Evolutionary conservation across 1,139 yeast genomes (phyloP), one percentile per base, ranked within the genome.

Genomic region (Magnusiomyces fungicola): DNA sequence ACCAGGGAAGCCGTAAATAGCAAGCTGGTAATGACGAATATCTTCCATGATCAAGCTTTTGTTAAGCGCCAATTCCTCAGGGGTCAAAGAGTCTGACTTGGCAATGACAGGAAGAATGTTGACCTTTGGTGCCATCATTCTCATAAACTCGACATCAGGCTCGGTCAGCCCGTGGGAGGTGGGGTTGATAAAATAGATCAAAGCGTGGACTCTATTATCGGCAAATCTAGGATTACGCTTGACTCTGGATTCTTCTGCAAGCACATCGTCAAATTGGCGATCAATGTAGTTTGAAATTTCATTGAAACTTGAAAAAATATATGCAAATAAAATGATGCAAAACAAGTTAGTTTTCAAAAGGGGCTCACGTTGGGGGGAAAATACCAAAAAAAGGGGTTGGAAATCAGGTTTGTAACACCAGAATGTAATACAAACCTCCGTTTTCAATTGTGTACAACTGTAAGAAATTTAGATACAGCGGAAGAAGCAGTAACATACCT

Each of bases 201-300:
- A 71, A 24, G 75, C 86, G 61, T 84, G 94, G 47, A 84, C 86
- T 54, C 92, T 72, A 48, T 85, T 81, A 66, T 84, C 94, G 47
- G 78, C 76, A 63, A 85, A 83, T 47, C 89, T 68, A 10, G 94
- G 94, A 66, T 84, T 84, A 69, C 98, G 81, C 69, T 87, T 81
- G 61, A 92, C 88, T 55, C 96, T 79, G 38, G 96, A 84, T 67
- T 92, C 97, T 68, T 92, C 98, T 29, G 95, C 85, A 58, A 92
- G 75, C 42, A 92, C 95, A 62, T 88, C 90, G 68, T 92, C 98
- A 66, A 85, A 90, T 67, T 90, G 97, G 64, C 83, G 88, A 63
- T 86, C 92, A 58, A 92, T 71, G 66, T 81, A 90, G 55, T 77
- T 78, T 51, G 82, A 80, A 53, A 92, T 81, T 59, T 87, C 88